Evolutionary conservation across 192 early-diverging fungal genomes (phyloP), one percentile per base, ranked within the genome.

Genomic region (Coemansia sp.): DNA sequence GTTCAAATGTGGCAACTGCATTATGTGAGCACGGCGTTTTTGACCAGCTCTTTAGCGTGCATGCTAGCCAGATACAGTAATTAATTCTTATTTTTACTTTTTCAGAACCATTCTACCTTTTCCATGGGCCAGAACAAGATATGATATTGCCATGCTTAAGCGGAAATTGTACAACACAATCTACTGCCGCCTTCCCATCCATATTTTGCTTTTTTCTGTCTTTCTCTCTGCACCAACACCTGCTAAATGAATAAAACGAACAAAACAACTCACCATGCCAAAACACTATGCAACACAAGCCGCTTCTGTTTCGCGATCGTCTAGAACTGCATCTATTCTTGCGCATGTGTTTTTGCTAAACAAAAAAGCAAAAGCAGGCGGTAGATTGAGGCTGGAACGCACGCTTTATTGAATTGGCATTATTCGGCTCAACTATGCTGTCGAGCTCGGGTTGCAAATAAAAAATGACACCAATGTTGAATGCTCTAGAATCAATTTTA

Each of bases 51-150:
- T 9, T 19, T 8, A 49, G 19, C 48, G 48, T 19, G 6, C 48
- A 49, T 8, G 16, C 48, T 19, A 7, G 17, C 48, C 48, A 49
- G 48, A 16, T 19, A 49, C 19, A 49, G 16, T 49, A 49, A 49
- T 49, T 49, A 49, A 21, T 49, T 49, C 7, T 35, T 35, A 35
- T 35, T 49, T 22, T 19, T 49, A 49, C 48, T 49, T 49, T 49
- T 49, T 49, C 48, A 49, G 48, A 49, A 49, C 48, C 48, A 49
- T 49, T 49, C 48, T 8, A 16, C n/a, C 48, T n/a, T 35, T 35
- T 35, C 8, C 31, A 35, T 35, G 7, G 48, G 17, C 48, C 16
- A 49, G 19, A 49, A 49, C 48, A 49, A 49, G 48, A 49, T 17
- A 49, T 6, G 48, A 19, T 19, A 49, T 49, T 49, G 19, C 47